Conservation (phyloP, 164 flowering plant genomes). For the Akebia trifoliata region DNA sequence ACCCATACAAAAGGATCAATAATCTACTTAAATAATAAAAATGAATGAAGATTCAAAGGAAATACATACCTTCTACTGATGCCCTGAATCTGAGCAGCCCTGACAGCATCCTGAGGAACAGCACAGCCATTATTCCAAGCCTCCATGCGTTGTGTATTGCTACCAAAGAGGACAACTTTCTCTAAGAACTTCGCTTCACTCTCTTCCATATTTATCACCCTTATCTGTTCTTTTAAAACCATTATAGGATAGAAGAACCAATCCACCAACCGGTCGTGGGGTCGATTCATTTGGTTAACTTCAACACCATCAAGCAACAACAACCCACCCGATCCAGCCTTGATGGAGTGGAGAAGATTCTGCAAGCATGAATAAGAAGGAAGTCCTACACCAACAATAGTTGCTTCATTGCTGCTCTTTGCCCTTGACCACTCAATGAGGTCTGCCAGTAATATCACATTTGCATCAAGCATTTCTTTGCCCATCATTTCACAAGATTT, state of each 20-base stretch:
- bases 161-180: slow-evolving; percentile 55
- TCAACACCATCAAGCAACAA: slow-evolving; percentile 57
- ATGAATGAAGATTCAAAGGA: not conserved
- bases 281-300: slow-evolving; percentile 62
- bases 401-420: slow-evolving; percentile 36
- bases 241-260: slow-evolving; percentile 85
- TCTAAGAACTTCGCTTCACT: slow-evolving; percentile 59
- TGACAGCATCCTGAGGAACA: slow-evolving; percentile 52
- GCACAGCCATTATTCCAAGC: slow-evolving; percentile 63
- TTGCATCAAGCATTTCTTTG: slow-evolving; percentile 56
- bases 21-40: too few relatives aligned
- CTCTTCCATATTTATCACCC: slow-evolving; percentile 44
- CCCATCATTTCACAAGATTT: slow-evolving; percentile 51
- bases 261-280: slow-evolving; percentile 72
- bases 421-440: slow-evolving; percentile 60
- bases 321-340: slow-evolving; percentile 58
- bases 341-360: slow-evolving; percentile 54
- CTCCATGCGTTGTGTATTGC: slow-evolving; percentile 40
- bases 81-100: slow-evolving; percentile 86
- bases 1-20: too few relatives aligned
- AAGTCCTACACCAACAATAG: slow-evolving; percentile 53
- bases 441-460: slow-evolving; percentile 47
- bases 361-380: slow-evolving; percentile 59
- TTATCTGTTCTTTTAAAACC: slow-evolving; percentile 80
- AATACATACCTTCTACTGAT: slow-evolving; percentile 72